Base-by-base conservation (phyloP, 2,329 filamentous ascomycete genomes). In the Drechslerella stenobrocha region DNA sequence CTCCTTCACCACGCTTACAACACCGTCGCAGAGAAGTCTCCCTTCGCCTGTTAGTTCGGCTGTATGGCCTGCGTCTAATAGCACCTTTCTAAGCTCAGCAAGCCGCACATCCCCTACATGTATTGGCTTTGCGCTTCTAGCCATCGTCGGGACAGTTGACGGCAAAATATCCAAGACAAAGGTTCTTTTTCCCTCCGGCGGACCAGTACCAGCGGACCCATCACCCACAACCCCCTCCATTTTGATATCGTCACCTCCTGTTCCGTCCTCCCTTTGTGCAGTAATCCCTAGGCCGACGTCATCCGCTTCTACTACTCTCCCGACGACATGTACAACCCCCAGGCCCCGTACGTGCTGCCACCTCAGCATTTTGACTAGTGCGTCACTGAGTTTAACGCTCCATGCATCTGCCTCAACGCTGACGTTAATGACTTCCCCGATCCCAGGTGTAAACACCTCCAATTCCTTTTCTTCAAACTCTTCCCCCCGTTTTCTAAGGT, bases 321-420 rank as follows among this genome's bases (percentile, higher is more conserved):
- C 93, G 1, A 90, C 95, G 57, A 98, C 81, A n/a, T 92, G 95
- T 13, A 96, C 92, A 60, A 98, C 89, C 35, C 90, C 88, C 5
- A 97, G 80, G 1, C 88, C 90, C 58, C 90, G 86, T 22, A 97
- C 90, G 63, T 89, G 91, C 78, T 97, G 93, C 93, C 93, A 97
- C 74, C 89, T 89, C 65, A 98, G 81, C 72, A 87, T 87, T 77
- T 89, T 89, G 64, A 95, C 88, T 18, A 98, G 83, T 44, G 83
- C 80, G 72, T 92, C 89, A 48, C 89, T 90, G 15, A 98, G 82
- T 76, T 91, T 95, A 66, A 98, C 88, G 22, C 89, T 87, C 93
- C 95, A 98, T 2, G 93, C 91, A 75, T 97, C 96, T 3, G 92
- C 97, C 75, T 98, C 93, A 40, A 97, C 92, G 74, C 91, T 96